These are phyloP conservation scores for Kodamaea suecica DNA, from an alignment of 1,139 yeast genomes.

Conservation along the genomic window DNA sequence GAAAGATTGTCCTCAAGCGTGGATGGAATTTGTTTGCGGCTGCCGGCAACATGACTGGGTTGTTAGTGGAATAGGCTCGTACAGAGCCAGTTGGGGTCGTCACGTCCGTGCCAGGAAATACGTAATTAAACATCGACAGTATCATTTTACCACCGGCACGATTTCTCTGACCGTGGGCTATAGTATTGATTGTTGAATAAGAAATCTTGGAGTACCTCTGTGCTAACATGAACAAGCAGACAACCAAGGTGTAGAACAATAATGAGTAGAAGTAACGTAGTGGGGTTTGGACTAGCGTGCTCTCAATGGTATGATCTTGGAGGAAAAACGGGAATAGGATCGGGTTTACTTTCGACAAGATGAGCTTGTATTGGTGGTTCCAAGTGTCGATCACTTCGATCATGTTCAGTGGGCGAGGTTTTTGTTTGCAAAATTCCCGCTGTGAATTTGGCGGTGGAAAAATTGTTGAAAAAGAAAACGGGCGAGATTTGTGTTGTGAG, in stretches of 20 bases:
- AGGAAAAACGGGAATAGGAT: constrained; percentile 1
- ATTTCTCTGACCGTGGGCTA: no score
- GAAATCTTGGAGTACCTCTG: constrained; percentile 2
- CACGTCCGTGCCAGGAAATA: constrained; percentile 9
- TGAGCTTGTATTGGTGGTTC: no score
- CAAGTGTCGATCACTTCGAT: no score
- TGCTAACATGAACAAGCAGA: constrained; percentile 5
- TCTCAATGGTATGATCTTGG: constrained; percentile 2
- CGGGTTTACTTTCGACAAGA: background rate
- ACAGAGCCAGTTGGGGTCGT: constrained; percentile 9
- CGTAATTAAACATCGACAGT: constrained; percentile 16
- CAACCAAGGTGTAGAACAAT: constrained; percentile 3
- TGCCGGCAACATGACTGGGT: constrained; percentile 20
- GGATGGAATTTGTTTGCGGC: constrained; percentile 42
- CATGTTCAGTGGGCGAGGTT: no score
- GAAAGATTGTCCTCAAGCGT: constrained; percentile 45
- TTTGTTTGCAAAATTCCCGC: no score
- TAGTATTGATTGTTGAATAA: background rate
- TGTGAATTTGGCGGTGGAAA: no score
- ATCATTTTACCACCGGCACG: constrained; percentile 12
- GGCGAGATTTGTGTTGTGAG: no score
- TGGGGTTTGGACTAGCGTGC: background rate
- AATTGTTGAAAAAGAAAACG: no score
- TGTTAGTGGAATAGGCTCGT: constrained; percentile 30
- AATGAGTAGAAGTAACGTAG: constrained; percentile 3